Base-by-base conservation (phyloP, 306 rosid genomes). In the Prunus mongolica region DNA sequence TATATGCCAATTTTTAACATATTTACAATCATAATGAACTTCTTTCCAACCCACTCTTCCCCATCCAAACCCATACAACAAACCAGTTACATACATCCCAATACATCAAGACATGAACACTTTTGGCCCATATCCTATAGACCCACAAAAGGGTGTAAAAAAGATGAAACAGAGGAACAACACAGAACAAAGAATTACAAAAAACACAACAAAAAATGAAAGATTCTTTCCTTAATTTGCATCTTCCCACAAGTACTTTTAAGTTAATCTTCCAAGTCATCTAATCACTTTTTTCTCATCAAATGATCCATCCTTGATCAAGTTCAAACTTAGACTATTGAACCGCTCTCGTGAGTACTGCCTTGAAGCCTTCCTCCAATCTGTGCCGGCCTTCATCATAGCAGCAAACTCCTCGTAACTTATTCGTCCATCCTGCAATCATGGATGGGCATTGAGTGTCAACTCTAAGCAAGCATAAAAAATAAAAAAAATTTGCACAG, bases 311-410 rank as follows among this genome's bases (percentile, higher is more conserved):
- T 90, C 97, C 77, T 67, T 87, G 80, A 87, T 79, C 87, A 95
- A 74, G 58, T 69, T 88, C 78, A 88, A 74, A 78, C 97, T 95
- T 38, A 95, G 89, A 84, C 77, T 92, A 6, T 82, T 91, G 79
- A 95, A 95, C 87, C 93, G 89, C 61, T 95, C 99, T 52, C 99
- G 87, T 3, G 99, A 95, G 76, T 92, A 95, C 83, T 95, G 97
- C 79, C 97, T 90, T 67, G 99, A 92, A 15, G 96, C 99, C 84
- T 92, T 95, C 80, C 99, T 88, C 99, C 99, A 95, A 81, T 95
- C 97, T 46, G 99, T 95, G 18, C 97, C 99, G 0, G 97, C 92
- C 89, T 92, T 95, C 99, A 95, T 95, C 99, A 95, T 95, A 11
- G 93, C 27, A 2, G 93, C 81, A 49, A 95, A 95, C 67, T 95